Base-by-base conservation (phyloP, 2,329 filamentous ascomycete genomes). In the Aspergillus sp. region DNA sequence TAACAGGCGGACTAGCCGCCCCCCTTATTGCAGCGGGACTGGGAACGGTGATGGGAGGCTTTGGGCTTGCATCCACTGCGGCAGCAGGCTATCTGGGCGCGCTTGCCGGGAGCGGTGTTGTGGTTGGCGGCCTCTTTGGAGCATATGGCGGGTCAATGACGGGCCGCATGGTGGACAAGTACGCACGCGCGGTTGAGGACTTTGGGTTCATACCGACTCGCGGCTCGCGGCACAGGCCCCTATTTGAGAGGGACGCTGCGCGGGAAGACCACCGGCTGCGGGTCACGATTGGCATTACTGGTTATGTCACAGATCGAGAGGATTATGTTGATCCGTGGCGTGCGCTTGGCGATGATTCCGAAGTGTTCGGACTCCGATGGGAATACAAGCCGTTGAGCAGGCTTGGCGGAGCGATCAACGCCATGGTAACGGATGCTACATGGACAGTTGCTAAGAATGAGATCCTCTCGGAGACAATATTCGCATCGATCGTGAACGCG, bases 111-210 rank as follows among this genome's bases (percentile, higher is more conserved):
- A 91, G 82, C 40, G 75, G 80, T 4, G 73, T 91, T 11, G 67
- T 86, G 26, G 80, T 94, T 17, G 89, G 88, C 11, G 77, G 82
- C 24, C 65, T 96, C 24, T 95, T 96, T 51, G 91, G 91, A 6
- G 84, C 91, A n/a, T 94, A 93, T 52, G 83, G 83, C 26, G 78
- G 80, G 1, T 75, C 80, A 22, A 88, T 93, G 70, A 83, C 82
- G 0, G 77, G 79, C 32, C 80, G 86, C 55, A 85, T 88, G 69
- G 82, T 95, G 70, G 85, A 94, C 43, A 71, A 80, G n/a, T 93
- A 93, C 54, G 74, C 82, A 8, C 78, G 78, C 45, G 86, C 94
- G 43, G 80, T 96, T 11, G 78, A 85, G 47, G 88, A 96, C 51
- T 93, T 95, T 57, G 85, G 77, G 1, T 84, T 96, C 48, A 61